A percentile compares a stretch with the other conserved stretches of the same genome.
Conservation (phyloP, 2,329 filamentous ascomycete genomes). For the Paramyrothecium roridum region DNA sequence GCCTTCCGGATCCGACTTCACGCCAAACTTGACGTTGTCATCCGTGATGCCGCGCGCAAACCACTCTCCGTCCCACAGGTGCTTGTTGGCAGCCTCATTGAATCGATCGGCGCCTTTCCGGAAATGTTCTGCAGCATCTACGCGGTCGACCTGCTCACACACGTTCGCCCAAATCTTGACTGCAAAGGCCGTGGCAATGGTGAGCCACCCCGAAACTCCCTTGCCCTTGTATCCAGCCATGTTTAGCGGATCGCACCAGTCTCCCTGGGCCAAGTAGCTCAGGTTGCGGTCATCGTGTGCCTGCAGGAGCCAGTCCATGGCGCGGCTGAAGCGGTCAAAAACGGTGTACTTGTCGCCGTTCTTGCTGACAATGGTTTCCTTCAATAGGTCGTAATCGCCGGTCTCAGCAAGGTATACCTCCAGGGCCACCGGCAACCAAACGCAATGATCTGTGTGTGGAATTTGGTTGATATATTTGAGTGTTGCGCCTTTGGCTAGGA, state of each 20-base stretch:
- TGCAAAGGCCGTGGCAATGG: slow-evolving; percentile 51
- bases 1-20: slow-evolving; percentile 46
- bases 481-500: slow-evolving; percentile 50
- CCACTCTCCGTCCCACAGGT: slow-evolving; percentile 56
- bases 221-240: slow-evolving; percentile 59
- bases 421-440: slow-evolving; percentile 53
- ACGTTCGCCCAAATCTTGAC: slow-evolving; percentile 51
- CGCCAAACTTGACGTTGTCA: slow-evolving; percentile 49
- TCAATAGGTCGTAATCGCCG: slow-evolving; percentile 46
- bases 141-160: slow-evolving; percentile 40
- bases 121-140: slow-evolving; percentile 39
- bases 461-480: slow-evolving; percentile 60
- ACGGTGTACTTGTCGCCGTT: slow-evolving; percentile 46
- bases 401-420: slow-evolving; percentile 55
- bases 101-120: slow-evolving; percentile 39
- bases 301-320: slow-evolving; percentile 53
- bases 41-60: slow-evolving; percentile 57
- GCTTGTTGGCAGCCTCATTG: slow-evolving; percentile 46
- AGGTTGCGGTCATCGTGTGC: slow-evolving; percentile 50
- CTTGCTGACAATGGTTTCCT: slow-evolving; percentile 36
- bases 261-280: slow-evolving; percentile 56
- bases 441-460: slow-evolving; percentile 58
- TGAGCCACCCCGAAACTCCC: slow-evolving; percentile 57
- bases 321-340: slow-evolving; percentile 51
- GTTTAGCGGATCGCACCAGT: slow-evolving; percentile 61